Percentiles rank a stretch among this genome's conserved stretches.
Evolutionary conservation across 2,329 filamentous ascomycete genomes (phyloP).

Genomic region (Monosporascus sp.): DNA sequence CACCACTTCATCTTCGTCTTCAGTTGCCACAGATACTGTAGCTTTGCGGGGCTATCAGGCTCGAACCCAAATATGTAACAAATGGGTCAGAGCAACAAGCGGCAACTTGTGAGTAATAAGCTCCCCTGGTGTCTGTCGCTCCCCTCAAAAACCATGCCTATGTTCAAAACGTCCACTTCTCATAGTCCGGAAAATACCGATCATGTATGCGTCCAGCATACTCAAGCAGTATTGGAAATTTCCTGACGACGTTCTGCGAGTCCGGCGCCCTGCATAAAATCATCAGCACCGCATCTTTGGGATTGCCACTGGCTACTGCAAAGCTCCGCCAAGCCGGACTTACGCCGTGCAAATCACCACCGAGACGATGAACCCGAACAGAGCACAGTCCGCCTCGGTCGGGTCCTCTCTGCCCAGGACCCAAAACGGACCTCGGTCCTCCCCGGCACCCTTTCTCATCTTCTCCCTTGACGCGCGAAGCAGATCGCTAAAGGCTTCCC

Average conservation of each 20-base stretch:
- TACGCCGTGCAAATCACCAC: slow-evolving; percentile 48
- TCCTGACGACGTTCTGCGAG: slow-evolving; percentile 37
- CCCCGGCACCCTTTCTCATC: not conserved
- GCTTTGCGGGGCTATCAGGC: no score
- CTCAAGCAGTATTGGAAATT: slow-evolving; percentile 44
- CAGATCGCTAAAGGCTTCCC: slow-evolving; percentile 44
- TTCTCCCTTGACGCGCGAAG: slow-evolving; percentile 31
- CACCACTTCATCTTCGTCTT: no score
- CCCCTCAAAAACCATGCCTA: no score
- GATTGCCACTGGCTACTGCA: not conserved
- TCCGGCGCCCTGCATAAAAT: slow-evolving; percentile 36
- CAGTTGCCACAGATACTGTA: no score
- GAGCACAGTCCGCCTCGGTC: slow-evolving; percentile 49
- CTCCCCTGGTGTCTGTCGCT: no score
- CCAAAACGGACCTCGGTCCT: slow-evolving; percentile 45
- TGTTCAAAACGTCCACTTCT: slow-evolving; percentile 23
- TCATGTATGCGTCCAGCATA: slow-evolving; percentile 53
- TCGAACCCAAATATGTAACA: no score
- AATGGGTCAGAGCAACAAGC: no score
- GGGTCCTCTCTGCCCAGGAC: slow-evolving; percentile 45
- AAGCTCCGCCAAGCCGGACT: slow-evolving; percentile 23
- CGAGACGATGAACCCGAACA: slow-evolving; percentile 55
- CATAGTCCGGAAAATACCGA: slow-evolving; percentile 53
- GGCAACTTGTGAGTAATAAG: no score
- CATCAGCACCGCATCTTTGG: slow-evolving; percentile 8